These are phyloP conservation scores for Cyphellophora europaea DNA, from an alignment of 2,329 filamentous ascomycete species.

Conservation along the genomic window DNA sequence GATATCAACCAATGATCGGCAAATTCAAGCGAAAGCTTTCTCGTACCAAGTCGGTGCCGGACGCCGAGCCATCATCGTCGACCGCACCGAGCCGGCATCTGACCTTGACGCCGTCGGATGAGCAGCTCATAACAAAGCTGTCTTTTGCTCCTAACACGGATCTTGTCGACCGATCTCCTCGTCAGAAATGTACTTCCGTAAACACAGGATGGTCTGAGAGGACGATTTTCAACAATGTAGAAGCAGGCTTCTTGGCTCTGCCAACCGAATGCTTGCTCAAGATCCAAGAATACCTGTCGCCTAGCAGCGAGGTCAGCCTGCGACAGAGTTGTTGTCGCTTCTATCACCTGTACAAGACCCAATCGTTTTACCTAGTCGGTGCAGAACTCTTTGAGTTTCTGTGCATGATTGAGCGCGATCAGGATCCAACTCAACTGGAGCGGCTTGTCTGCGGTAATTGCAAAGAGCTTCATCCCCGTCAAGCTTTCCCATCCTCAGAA, in stretches of 20 bases:
- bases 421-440: constrained; percentile 15
- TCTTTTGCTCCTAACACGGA: constrained; percentile 15
- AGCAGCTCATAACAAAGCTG: constrained; percentile 17
- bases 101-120: constrained; percentile 17
- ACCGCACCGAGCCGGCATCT: constrained; percentile 9
- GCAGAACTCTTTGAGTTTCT: constrained; percentile 18
- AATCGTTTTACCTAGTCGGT: constrained; percentile 16
- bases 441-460: constrained; percentile 17
- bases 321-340: constrained; percentile 18
- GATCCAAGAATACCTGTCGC: constrained; percentile 14
- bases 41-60: constrained; percentile 11
- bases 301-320: constrained; percentile 16
- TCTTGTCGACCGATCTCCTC: constrained; percentile 14
- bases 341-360: constrained; percentile 15
- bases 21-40: constrained; percentile 13
- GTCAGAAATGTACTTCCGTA: constrained; percentile 12
- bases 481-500: constrained; percentile 15
- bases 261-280: constrained; percentile 17
- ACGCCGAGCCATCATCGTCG: constrained; percentile 2
- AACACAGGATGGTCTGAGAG: constrained; percentile 14
- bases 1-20: too few relatives aligned
- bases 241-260: constrained; percentile 15
- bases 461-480: constrained; percentile 13
- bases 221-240: constrained; percentile 19
- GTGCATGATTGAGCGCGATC: constrained; percentile 19